Evolutionary conservation across 169 alveolate genomes (phyloP).

Genomic region (Plasmodium gallinaceum): DNA sequence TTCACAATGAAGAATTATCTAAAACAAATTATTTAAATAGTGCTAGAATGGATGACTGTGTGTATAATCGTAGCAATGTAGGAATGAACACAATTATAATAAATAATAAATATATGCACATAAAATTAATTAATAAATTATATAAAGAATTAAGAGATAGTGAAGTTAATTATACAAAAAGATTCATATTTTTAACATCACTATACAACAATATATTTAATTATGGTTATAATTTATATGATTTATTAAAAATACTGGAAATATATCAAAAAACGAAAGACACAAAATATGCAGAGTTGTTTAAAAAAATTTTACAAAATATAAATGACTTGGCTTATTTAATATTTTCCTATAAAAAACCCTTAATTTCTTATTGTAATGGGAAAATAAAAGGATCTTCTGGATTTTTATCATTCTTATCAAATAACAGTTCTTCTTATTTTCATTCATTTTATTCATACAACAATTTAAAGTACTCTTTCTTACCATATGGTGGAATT

Average conservation of each 20-base stretch:
- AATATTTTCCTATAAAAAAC: slow-evolving; percentile 82
- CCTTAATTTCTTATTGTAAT: slow-evolving; percentile 82
- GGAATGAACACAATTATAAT: slow-evolving; percentile 60
- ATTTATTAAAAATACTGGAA: slow-evolving; percentile 78
- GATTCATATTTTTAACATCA: slow-evolving; percentile 82
- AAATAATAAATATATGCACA: slow-evolving; percentile 49
- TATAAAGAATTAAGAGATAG: slow-evolving; percentile 79
- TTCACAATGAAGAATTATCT: slow-evolving; percentile 49
- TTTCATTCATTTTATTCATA: slow-evolving; percentile 76
- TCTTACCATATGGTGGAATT: slow-evolving; percentile 82
- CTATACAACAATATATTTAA: slow-evolving; percentile 77
- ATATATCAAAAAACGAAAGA: slow-evolving; percentile 71
- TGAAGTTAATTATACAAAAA: slow-evolving; percentile 83
- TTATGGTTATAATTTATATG: slow-evolving; percentile 71
- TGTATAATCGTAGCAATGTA: slow-evolving; percentile 45
- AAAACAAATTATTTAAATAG: slow-evolving; percentile 59
- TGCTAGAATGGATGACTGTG: slow-evolving; percentile 24
- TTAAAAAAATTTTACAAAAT: slow-evolving; percentile 75
- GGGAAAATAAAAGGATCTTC: slow-evolving; percentile 84
- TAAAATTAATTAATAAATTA: slow-evolving; percentile 72
- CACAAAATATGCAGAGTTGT: slow-evolving; percentile 21
- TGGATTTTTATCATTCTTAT: slow-evolving; percentile 78
- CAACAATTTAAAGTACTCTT: slow-evolving; percentile 60
- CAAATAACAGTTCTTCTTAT: slow-evolving; percentile 81
- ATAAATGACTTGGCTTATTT: slow-evolving; percentile 80